Evolutionary conservation across 768 basidiomycete genomes (phyloP), one percentile per base, ranked within the genome.

Genomic region (Lentinula sp.): DNA sequence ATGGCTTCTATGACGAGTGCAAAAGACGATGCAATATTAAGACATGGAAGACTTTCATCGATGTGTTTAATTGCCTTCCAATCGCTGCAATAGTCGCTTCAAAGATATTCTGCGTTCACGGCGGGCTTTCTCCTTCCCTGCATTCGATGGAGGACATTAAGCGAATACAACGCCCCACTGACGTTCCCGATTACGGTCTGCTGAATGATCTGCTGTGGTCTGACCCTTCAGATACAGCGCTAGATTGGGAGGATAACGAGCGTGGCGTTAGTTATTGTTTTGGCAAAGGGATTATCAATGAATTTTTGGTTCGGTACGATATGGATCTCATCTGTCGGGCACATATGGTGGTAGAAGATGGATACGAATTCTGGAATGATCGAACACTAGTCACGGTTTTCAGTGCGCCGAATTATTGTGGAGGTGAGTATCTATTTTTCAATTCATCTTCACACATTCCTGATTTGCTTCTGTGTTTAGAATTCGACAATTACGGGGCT

Each of bases 241-340:
- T 93, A 55, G 97, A 98, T 70, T 99, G 97, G 97, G 97, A 98
- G 76, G 97, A 99, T 72, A 99, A 98, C 73, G 97, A 99, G 73
- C 83, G 97, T 57, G 97, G 97, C 16, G 97, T 99, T 63, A 97
- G 94, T 72, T 99, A 95, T 78, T 98, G 97, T 76, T 99, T 98
- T 69, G 97, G 97, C 54, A 98, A 98, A 78, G 87, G 87, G 12
- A 91, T 98, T 66, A 98, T 98, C 70, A 96, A 96, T 68, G 91
- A 95, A 65, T 98, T 98, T 79, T 78, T 98, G 60, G 86, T 88
- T 65, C 86, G 90, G 64, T 95, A 95, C 71, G 96, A 99, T 74
- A 98, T 99, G 91, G 96, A 99, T 75, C 81, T 99, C 64, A 98
- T 99, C 76, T 98, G 97, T 79, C 89, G 97, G 54, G 97, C 97